Base-by-base conservation (phyloP, 495 filamentous ascomycete species). In the Acidomyces sp. region DNA sequence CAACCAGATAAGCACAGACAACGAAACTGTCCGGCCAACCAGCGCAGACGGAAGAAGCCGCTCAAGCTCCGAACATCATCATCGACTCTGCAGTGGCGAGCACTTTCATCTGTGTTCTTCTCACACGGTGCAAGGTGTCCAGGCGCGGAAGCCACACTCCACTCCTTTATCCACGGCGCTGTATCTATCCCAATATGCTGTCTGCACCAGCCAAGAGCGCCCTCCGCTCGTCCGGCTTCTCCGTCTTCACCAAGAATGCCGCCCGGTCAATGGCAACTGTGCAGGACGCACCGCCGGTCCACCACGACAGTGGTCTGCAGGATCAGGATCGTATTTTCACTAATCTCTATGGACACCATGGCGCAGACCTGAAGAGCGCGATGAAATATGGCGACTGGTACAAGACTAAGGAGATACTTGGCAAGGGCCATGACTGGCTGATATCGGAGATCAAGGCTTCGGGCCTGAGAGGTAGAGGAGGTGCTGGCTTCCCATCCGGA, bases 321-420 rank as follows among this genome's bases (percentile, higher is more conserved):
- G 90, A 97, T 61, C 85, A 96, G 67, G 90, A 97, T 58, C 75
- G 90, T 51, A 97, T 97, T 67, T 97, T 97, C 66, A 86, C 87
- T 64, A 97, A 97, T 65, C 76, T 97, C 16, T 97, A 96, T 66
- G 77, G 80, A 45, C 85, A 90, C 54, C 86, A 82, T 71, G 83
- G 83, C 21, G 69, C 82, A 31, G 87, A 95, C 66, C 64, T 97
- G 41, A 85, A 88, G 70, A 78, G 71, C 46, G 85, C 90, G n/a
- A 85, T 80, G 83, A 93, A 93, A 67, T 93, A 88, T 70, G 90
- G 90, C 53, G 92, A 97, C 62, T 97, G 90, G 90, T 73, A 97
- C 66, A 93, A 88, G 70, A 97, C 90, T 35, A 97, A 97, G 72
- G 90, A 97, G 62, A 97, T 97, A 33, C 60, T 97, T 37, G 61